Evolutionary conservation across 2,329 filamentous ascomycete genomes (phyloP).

Genomic region (Botrytis tulipae): DNA sequence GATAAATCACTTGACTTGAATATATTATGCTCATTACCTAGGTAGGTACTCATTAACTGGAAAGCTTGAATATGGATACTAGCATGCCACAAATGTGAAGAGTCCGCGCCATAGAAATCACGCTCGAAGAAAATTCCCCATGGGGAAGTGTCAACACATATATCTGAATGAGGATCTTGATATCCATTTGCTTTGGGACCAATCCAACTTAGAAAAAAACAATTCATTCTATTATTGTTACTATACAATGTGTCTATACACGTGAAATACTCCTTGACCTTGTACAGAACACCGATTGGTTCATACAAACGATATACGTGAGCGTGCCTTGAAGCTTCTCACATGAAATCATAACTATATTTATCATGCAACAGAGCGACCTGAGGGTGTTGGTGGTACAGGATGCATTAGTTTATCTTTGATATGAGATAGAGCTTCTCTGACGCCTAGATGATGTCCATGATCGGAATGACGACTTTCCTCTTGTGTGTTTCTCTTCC

Average conservation of each 20-base stretch:
- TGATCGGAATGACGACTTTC: neutral
- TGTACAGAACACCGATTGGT: neutral
- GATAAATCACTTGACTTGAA: neutral
- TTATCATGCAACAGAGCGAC: neutral
- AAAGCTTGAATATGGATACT: neutral
- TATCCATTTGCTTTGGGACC: accelerated
- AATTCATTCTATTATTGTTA: neutral
- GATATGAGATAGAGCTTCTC: neutral
- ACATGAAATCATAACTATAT: neutral
- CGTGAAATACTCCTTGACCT: neutral
- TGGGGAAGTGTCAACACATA: neutral
- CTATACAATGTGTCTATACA: neutral
- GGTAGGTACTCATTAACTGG: neutral
- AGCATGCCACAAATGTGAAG: neutral
- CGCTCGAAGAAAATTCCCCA: accelerated
- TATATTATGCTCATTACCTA: neutral
- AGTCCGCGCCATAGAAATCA: neutral
- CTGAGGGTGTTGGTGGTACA: neutral
- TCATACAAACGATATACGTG: neutral
- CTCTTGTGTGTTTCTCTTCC: neutral
- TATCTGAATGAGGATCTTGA: neutral
- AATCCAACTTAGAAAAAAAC: neutral
- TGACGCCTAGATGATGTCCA: neutral
- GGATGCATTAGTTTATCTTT: neutral
- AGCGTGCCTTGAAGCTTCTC: neutral